Percentiles rank a stretch among this genome's conserved stretches.
phyloP scores from a whole-genome alignment of 2,329 filamentous ascomycete genomes.

The Bisporella sp. region DNA sequence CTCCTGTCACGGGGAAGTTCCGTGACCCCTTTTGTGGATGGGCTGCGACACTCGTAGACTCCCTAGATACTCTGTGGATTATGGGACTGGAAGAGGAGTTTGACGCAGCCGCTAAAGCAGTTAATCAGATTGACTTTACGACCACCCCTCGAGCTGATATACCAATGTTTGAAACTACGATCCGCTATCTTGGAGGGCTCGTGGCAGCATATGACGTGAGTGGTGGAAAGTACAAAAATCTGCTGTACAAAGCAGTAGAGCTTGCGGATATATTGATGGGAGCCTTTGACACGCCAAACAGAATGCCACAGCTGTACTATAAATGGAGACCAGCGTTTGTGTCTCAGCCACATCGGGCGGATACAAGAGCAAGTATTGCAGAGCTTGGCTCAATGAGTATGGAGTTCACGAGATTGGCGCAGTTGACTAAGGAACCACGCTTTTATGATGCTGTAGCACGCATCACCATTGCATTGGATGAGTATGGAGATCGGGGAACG shows the following conservation, averaged over 20 bases:
- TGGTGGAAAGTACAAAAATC: constrained; percentile 56
- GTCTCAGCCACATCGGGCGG: constrained; percentile 57
- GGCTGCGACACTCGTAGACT: constrained; percentile 82
- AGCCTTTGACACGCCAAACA: constrained; percentile 80
- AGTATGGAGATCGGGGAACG: constrained; percentile 58
- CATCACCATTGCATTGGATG: constrained; percentile 73
- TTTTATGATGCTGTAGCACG: constrained; percentile 89
- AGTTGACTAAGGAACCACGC: constrained; percentile 71
- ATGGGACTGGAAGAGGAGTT: constrained; percentile 76
- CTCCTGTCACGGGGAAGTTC: constrained; percentile 59
- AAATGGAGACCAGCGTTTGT: constrained; percentile 63
- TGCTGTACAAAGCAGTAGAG: constrained; percentile 66
- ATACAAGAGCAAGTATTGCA: constrained; percentile 46
- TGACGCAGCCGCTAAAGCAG: constrained; percentile 63
- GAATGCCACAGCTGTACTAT: constrained; percentile 82
- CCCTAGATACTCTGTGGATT: constrained; percentile 79
- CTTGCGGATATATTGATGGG: constrained; percentile 65
- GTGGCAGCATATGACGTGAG: constrained; percentile 83
- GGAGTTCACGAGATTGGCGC: constrained; percentile 84
- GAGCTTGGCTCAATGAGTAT: constrained; percentile 63
- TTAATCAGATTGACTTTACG: constrained; percentile 77
- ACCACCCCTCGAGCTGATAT: constrained; percentile 60
- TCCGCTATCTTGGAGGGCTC: constrained; percentile 83
- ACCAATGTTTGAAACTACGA: constrained; percentile 88
- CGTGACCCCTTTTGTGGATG: constrained; percentile 86